Evolutionary conservation across 2,329 filamentous ascomycete genomes (phyloP).

Genomic region (Microsporum ferrugineum): DNA sequence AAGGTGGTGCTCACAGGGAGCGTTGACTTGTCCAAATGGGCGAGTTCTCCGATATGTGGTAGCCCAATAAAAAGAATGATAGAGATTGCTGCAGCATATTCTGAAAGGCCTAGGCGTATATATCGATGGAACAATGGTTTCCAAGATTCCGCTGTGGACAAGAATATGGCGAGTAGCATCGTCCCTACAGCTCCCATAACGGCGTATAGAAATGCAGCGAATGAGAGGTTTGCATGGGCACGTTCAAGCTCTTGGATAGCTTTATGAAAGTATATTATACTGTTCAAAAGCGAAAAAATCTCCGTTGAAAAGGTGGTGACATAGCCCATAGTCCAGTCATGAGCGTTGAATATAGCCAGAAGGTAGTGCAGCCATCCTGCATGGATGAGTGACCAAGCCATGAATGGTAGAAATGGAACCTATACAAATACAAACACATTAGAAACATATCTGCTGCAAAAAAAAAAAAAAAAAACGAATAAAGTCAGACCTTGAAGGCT

Average conservation of each 20-base stretch:
- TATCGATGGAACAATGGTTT: slow-evolving; percentile 51
- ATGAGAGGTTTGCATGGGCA: slow-evolving; percentile 44
- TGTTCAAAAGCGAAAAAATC: slow-evolving; percentile 56
- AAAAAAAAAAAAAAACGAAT: not conserved
- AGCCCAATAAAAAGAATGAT: slow-evolving; percentile 56
- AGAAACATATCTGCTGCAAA: not conserved
- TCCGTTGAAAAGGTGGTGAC: slow-evolving; percentile 57
- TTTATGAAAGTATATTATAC: slow-evolving; percentile 58
- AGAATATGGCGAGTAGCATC: slow-evolving; percentile 49
- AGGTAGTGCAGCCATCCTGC: slow-evolving; percentile 54
- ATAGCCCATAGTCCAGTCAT: slow-evolving; percentile 60
- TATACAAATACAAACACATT: slow-evolving; percentile 17
- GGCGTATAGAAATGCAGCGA: slow-evolving; percentile 54
- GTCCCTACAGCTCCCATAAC: slow-evolving; percentile 54
- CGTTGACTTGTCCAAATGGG: slow-evolving; percentile 46
- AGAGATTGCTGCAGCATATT: slow-evolving; percentile 56
- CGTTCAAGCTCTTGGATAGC: slow-evolving; percentile 53
- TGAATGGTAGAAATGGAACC: slow-evolving; percentile 53
- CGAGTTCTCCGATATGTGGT: slow-evolving; percentile 50
- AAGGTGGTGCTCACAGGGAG: slow-evolving; percentile 47
- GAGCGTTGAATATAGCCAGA: slow-evolving; percentile 54
- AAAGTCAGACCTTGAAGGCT: slow-evolving; percentile 40
- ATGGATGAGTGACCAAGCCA: slow-evolving; percentile 58
- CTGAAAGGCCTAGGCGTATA: slow-evolving; percentile 48
- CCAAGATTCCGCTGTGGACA: slow-evolving; percentile 53